These are phyloP conservation scores for Leccinum cinnamomeum DNA, from an alignment of 1,284 basidiomycete genomes.

Conservation along the genomic window DNA sequence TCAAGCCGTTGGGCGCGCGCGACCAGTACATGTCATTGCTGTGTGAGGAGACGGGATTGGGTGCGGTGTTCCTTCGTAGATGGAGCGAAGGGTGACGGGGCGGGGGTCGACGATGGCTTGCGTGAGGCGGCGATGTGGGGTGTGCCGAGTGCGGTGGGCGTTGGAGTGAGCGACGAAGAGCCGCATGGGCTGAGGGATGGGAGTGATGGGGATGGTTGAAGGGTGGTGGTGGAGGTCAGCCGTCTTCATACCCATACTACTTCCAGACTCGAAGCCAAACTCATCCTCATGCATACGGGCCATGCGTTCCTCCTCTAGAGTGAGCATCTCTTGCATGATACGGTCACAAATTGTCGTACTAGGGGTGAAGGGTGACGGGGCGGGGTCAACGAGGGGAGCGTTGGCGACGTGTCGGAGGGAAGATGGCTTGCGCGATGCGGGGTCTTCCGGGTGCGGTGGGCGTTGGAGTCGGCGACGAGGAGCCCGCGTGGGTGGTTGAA, in stretches of 20 bases:
- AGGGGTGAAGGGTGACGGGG: slow-evolving; percentile 25
- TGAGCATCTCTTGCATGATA: slow-evolving; percentile 99
- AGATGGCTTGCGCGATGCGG: slow-evolving; percentile 30
- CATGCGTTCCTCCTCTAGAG: slow-evolving; percentile 96
- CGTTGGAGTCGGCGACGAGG: too few relatives aligned
- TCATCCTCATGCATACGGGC: slow-evolving; percentile 82
- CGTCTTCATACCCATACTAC: slow-evolving; percentile 54
- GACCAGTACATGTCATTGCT: too few relatives aligned
- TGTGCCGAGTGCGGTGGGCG: slow-evolving; percentile 26
- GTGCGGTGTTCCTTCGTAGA: slow-evolving; percentile 25
- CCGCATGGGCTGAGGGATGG: slow-evolving; percentile 24
- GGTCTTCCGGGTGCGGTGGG: too few relatives aligned
- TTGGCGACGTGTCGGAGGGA: slow-evolving; percentile 27
- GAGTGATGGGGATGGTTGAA: slow-evolving; percentile 17
- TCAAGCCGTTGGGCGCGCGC: slow-evolving; percentile 72
- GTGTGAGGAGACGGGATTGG: too few relatives aligned
- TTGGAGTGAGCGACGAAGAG: slow-evolving; percentile 13
- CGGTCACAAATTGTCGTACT: slow-evolving; percentile 70
- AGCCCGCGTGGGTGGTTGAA: too few relatives aligned
- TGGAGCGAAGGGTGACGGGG: slow-evolving; percentile 29
- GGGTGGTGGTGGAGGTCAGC: slow-evolving; percentile 50
- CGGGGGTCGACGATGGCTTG: slow-evolving; percentile 25
- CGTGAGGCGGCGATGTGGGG: slow-evolving; percentile 31
- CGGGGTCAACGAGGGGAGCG: slow-evolving; percentile 7
- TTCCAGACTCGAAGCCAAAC: slow-evolving; percentile 46